Evolutionary conservation across 2,329 filamentous ascomycete genomes (phyloP), one percentile per base, ranked within the genome.

Genomic region (Arthrobotrys pseudoclavata): DNA sequence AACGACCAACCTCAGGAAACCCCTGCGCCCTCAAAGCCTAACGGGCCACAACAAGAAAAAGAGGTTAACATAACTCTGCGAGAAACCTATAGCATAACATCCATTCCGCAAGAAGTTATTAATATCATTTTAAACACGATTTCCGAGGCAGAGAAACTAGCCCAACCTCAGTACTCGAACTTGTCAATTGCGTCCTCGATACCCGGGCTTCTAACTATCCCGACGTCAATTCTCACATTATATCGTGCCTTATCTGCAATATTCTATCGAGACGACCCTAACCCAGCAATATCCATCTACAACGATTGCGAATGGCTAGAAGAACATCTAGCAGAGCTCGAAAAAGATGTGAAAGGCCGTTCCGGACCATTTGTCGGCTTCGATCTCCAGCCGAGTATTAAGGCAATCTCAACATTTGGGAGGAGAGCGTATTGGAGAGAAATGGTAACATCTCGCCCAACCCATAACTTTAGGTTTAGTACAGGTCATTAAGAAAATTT

Each of bases 41-140:
- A 81, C 47, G 80, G 34, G 26, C 48, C 79, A 77, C 31, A 77
- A 79, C 62, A 75, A 20, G 67, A 57, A 31, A 71, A 71, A 29
- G 67, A 68, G 5, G 53, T 63, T 40, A 81, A 96, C 82, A 85
- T 98, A 75, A 91, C 92, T 0, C 85, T 98, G 52, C 91, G 88
- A 78, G 96, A 99, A 84, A 92, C 88, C 0, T 99, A 97, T 83
- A 92, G 90, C 74, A 92, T 97, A 63, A 97, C 95, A 0, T 91
- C 92, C 1, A 91, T 97, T 83, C 95, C 96, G 0, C 91, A 93
- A 77, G 89, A 90, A 3, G 89, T 98, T 12, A 86, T 94, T 20
- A 86, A 88, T 18, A 86, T 92, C 29, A 89, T 95, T 64, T 85
- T 86, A 22, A 82, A 85, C 12, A 87, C 91, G 29, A 83, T 88